Conservation (phyloP, 352 stramenopile genomes). For the Globisporangium takayamanum region DNA sequence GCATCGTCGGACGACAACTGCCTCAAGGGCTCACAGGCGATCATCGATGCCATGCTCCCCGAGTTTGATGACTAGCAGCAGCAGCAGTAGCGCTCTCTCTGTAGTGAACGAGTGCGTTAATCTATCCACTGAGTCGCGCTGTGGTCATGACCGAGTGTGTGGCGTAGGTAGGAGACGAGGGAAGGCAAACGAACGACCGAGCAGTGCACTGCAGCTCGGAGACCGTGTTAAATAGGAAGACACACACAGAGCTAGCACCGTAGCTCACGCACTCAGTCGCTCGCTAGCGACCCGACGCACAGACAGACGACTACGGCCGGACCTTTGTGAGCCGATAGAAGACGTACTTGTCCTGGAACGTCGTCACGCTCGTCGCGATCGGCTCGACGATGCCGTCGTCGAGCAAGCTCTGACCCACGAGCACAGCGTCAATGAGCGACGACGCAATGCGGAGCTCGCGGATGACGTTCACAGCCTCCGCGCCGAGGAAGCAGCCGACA, state of each 20-base stretch:
- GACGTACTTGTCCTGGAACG: slow-evolving; percentile 85
- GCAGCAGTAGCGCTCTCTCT: slow-evolving; percentile 1
- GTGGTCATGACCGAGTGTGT: neutral
- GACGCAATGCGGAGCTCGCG: slow-evolving; percentile 65
- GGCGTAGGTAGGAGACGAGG: neutral
- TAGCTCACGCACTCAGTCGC: no score
- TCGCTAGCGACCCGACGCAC: neutral
- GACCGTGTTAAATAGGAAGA: neutral
- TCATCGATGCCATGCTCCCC: slow-evolving; percentile 13
- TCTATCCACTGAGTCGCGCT: neutral
- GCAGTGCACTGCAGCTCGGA: no score
- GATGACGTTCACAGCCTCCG: slow-evolving; percentile 79
- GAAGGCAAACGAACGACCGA: neutral
- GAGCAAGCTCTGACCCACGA: slow-evolving; percentile 73
- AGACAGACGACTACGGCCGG: slow-evolving; percentile 22
- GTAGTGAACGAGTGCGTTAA: neutral
- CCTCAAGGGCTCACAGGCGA: slow-evolving; percentile 13
- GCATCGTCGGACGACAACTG: slow-evolving; percentile 24
- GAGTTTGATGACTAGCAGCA: slow-evolving; percentile 7
- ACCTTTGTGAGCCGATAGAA: slow-evolving; percentile 74
- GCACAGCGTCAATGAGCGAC: slow-evolving; percentile 69
- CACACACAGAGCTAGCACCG: neutral
- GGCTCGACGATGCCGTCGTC: slow-evolving; percentile 78
- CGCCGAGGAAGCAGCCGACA: slow-evolving; percentile 73
- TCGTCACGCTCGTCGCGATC: slow-evolving; percentile 57